Percentiles rank a stretch among this genome's conserved stretches.
phyloP scores from a whole-genome alignment of 352 stramenopile genomes.

The Lagenidium sp. region DNA sequence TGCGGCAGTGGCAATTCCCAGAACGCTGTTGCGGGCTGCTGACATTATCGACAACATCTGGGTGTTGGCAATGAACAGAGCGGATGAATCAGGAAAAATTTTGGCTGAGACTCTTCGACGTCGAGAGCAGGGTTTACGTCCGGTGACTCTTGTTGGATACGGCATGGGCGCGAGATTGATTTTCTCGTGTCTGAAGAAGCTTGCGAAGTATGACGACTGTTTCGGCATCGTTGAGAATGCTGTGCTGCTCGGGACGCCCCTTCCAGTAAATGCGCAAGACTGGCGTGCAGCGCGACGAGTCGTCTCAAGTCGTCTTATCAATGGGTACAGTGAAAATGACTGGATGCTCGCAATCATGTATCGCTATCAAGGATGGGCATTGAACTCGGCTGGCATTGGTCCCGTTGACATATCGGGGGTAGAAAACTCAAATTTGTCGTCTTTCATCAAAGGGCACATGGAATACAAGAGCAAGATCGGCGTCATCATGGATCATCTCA shows the following conservation, averaged over 20 bases:
- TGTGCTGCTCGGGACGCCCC: slow-evolving; percentile 76
- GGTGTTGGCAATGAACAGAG: slow-evolving; percentile 71
- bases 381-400: slow-evolving; percentile 68
- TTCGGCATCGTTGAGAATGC: slow-evolving; percentile 84
- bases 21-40: slow-evolving; percentile 50
- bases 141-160: slow-evolving; percentile 86
- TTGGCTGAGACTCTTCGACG: slow-evolving; percentile 57
- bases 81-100: slow-evolving; percentile 63
- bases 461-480: slow-evolving; percentile 88
- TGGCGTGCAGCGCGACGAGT: slow-evolving; percentile 65
- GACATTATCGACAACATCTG: slow-evolving; percentile 85
- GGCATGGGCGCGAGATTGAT: slow-evolving; percentile 86
- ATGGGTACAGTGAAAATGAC: slow-evolving; percentile 87
- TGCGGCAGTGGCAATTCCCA: slow-evolving; percentile 59
- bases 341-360: slow-evolving; percentile 91
- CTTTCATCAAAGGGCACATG: slow-evolving; percentile 71
- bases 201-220: slow-evolving; percentile 56
- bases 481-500: slow-evolving; percentile 64
- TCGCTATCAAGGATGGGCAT: slow-evolving; percentile 72
- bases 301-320: slow-evolving; percentile 83
- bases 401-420: slow-evolving; percentile 56
- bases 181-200: slow-evolving; percentile 83
- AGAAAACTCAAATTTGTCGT: slow-evolving; percentile 80
- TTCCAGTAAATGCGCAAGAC: slow-evolving; percentile 41
- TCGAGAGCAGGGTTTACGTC: slow-evolving; percentile 66